These are phyloP conservation scores for Ustilago sp. DNA, from an alignment of 1,284 basidiomycete genomes.

Conservation along the genomic window DNA sequence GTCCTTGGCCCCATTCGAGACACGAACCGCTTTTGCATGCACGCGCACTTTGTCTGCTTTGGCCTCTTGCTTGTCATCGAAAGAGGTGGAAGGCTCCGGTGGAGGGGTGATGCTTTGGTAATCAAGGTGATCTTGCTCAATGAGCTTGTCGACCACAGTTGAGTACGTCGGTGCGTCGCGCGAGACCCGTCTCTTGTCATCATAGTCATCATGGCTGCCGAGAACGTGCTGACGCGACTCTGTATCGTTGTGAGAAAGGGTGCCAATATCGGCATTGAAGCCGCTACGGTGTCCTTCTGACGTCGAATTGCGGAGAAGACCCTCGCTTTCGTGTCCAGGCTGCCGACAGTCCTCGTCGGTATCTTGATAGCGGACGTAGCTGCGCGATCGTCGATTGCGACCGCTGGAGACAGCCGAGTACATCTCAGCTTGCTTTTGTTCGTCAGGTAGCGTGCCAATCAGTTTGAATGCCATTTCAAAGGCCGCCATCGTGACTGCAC, in stretches of 20 bases:
- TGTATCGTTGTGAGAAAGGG: background rate
- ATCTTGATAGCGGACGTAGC: slow-evolving; percentile 40
- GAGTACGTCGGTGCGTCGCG: slow-evolving; percentile 7
- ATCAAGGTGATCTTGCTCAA: slow-evolving; percentile 40
- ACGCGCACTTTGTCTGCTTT: slow-evolving; percentile 34
- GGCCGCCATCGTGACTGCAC: slow-evolving; percentile 67
- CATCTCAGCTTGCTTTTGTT: slow-evolving; percentile 48
- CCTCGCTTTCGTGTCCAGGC: slow-evolving; percentile 24
- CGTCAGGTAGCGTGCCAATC: slow-evolving; percentile 63
- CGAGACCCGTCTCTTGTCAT: slow-evolving; percentile 14
- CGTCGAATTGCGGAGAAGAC: slow-evolving; percentile 20
- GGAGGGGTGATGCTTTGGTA: slow-evolving; percentile 45
- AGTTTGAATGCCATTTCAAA: slow-evolving; percentile 68
- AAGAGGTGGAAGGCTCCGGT: slow-evolving; percentile 17
- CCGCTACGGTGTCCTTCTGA: slow-evolving; percentile 2
- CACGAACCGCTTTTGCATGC: slow-evolving; percentile 28
- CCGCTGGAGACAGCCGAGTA: slow-evolving; percentile 44
- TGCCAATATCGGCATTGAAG: slow-evolving; percentile 9
- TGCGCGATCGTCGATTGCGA: slow-evolving; percentile 39
- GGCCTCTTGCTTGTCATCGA: slow-evolving; percentile 9
- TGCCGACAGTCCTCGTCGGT: slow-evolving; percentile 6
- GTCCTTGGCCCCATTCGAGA: background rate
- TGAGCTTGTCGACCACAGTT: slow-evolving; percentile 20
- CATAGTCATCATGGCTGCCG: slow-evolving; percentile 31
- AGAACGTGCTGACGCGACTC: slow-evolving; percentile 23